Evolutionary conservation across 345 rosid genomes (phyloP), one percentile per base, ranked within the genome.

Genomic region (Salix brachista): DNA sequence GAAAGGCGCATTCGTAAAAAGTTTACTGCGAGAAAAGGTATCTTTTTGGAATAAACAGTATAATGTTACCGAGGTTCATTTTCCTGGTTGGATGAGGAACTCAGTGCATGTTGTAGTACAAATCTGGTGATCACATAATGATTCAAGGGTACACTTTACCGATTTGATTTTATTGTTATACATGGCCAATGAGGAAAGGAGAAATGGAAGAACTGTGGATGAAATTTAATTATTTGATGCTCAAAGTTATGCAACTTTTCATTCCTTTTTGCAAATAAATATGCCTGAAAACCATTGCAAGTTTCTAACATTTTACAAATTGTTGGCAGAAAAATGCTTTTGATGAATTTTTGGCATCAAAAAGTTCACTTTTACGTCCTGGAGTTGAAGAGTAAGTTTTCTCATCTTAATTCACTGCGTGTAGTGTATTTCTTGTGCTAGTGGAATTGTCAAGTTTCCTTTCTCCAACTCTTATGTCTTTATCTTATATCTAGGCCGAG

Each of bases 321-420:
- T 81, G 68, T 85, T 86, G 84, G 76, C 93, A 91, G 99, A 91
- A 90, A 90, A 88, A 69, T 81, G 97, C 96, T 11, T 61, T 89
- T 87, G 85, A 88, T 81, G 97, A 91, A 77, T 85, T 91, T 80
- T 67, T 90, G 80, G 79, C 83, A 81, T 83, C 95, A 8, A 77
- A 89, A 85, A 83, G 82, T 83, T 75, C 91, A 85, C 90, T 92
- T 77, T 81, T 95, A 75, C 91, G 96, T 77, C 92, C 99, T 80
- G 99, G 97, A 78, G 85, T 86, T 67, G 88, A 87, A 85, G 90
- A 90, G 99, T 92, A 82, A 84, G 99, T 83, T 78, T 61, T 81
- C 65, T 76, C 44, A 50, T 71, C 81, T 50, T 52, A 67, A 62
- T 34, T 72, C 4, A 17, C 34, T 44, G n/a, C 3, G n/a, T 71